Percentiles rank a stretch among this genome's conserved stretches.
Evolutionary conservation across 805 yeast species (phyloP).

Genomic region (Starmera amethionina): DNA sequence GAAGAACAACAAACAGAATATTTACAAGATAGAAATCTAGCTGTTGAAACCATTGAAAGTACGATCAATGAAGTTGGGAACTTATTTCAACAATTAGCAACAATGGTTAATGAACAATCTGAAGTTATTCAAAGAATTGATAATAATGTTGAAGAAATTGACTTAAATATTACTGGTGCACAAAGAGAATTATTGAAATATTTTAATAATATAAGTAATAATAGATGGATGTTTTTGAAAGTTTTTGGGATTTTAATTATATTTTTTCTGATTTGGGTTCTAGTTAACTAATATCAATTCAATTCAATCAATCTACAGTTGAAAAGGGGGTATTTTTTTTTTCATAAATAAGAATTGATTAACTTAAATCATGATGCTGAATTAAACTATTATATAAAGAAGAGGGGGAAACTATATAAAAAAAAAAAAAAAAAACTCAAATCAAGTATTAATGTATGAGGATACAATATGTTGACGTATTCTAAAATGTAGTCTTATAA

Average conservation of each 20-base stretch:
- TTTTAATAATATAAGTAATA: conserved; percentile 77
- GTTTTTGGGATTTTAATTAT: conserved; percentile 80
- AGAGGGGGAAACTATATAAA: not conserved
- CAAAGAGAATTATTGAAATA: conserved; percentile 89
- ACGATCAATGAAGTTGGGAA: conserved; percentile 96
- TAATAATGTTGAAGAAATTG: conserved; percentile 87
- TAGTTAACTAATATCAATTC: conserved; percentile 42
- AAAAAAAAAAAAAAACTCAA: not conserved
- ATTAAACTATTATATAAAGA: not conserved
- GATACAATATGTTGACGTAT: not conserved
- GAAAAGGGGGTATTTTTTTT: too few species aligned
- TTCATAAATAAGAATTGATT: too few species aligned
- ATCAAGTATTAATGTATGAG: not conserved
- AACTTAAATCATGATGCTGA: too few species aligned
- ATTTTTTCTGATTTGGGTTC: conserved; percentile 69
- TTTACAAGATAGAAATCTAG: conserved; percentile 73
- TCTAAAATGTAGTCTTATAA: conserved; percentile 26
- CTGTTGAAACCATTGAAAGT: conserved; percentile 94
- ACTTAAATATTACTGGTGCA: conserved; percentile 84
- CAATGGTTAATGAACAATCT: conserved; percentile 97
- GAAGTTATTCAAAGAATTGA: conserved; percentile 94
- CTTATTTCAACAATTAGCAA: conserved; percentile 86
- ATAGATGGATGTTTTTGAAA: conserved; percentile 86
- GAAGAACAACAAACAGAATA: conserved; percentile 77
- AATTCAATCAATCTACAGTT: not conserved